A percentile compares a stretch with the other conserved stretches of the same genome.
Conservation (phyloP, 1,284 basidiomycete species). For the Tremellales sp. region DNA sequence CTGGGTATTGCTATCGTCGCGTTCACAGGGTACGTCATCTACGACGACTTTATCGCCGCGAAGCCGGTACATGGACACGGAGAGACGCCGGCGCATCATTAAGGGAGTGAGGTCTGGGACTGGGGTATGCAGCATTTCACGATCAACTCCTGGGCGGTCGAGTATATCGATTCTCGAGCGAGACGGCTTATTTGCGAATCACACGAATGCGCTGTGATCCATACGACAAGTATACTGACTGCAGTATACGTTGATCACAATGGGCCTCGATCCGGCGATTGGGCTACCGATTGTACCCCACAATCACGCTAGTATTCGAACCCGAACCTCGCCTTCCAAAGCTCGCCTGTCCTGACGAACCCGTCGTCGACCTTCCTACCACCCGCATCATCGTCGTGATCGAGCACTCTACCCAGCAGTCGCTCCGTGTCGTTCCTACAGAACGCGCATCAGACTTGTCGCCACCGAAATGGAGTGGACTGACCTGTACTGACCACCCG, state of each 20-base stretch:
- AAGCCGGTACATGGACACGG: conserved; percentile 28
- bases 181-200: no score
- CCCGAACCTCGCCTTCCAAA: conserved; percentile 28
- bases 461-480: neutral
- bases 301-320: conserved; percentile 16
- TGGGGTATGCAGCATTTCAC: no score
- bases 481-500: conserved; percentile 24
- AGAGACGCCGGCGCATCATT: conserved; percentile 6
- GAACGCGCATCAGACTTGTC: neutral
- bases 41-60: conserved; percentile 57
- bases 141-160: neutral
- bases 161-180: no score
- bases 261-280: no score
- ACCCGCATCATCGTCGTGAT: conserved; percentile 35
- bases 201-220: no score
- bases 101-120: neutral
- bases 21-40: conserved; percentile 83
- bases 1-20: conserved; percentile 86
- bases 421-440: conserved; percentile 16
- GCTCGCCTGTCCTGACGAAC: conserved; percentile 17
- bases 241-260: no score
- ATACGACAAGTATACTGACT: no score
- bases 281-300: no score
- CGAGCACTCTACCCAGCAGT: conserved; percentile 21
- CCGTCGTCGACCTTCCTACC: conserved; percentile 18